A percentile compares a stretch with the other conserved stretches of the same genome.
Evolutionary conservation across 495 filamentous ascomycete species (phyloP).

Genomic region (Trichoderma gamsii): DNA sequence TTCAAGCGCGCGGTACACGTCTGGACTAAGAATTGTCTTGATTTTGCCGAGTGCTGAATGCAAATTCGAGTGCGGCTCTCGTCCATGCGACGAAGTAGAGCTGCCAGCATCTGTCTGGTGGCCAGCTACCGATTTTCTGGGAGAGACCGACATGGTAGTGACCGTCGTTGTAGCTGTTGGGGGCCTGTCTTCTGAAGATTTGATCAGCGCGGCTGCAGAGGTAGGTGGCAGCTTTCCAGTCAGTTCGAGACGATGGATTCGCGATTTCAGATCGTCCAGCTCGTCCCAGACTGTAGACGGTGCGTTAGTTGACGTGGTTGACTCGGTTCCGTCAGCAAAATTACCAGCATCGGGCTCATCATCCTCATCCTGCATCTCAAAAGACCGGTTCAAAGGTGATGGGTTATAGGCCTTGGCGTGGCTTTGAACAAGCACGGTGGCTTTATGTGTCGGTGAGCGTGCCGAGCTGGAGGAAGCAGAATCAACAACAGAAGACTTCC

Average conservation of each 20-base stretch:
- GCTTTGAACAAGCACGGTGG: conserved; percentile 10
- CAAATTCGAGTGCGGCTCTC: conserved; percentile 67
- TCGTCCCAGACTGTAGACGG: conserved; percentile 97
- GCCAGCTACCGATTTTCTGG: conserved; percentile 50
- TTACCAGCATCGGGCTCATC: conserved; percentile 27
- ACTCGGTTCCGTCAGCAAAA: conserved; percentile 62
- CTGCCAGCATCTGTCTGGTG: conserved; percentile 28
- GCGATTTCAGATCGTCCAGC: conserved; percentile 88
- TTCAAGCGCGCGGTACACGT: conserved; percentile 76
- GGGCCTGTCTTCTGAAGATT: conserved; percentile 71
- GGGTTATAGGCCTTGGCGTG: conserved; percentile 48
- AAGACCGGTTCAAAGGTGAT: conserved; percentile 50
- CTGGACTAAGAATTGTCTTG: conserved; percentile 56
- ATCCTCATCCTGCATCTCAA: conserved; percentile 30
- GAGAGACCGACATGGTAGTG: conserved; percentile 85
- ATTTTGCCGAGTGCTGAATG: conserved; percentile 74
- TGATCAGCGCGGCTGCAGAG: conserved; percentile 71
- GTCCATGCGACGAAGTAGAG: conserved; percentile 24
- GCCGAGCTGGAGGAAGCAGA: conserved; percentile 11
- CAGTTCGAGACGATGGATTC: conserved; percentile 85
- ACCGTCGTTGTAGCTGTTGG: conserved; percentile 89
- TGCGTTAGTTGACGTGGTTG: conserved; percentile 76
- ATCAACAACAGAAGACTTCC: conserved; percentile 37
- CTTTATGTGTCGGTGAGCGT: neutral
- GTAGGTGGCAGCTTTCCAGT: conserved; percentile 80